Evolutionary conservation across 768 basidiomycete species (phyloP), one percentile per base, ranked within the genome.

Genomic region (Suillus sp.): DNA sequence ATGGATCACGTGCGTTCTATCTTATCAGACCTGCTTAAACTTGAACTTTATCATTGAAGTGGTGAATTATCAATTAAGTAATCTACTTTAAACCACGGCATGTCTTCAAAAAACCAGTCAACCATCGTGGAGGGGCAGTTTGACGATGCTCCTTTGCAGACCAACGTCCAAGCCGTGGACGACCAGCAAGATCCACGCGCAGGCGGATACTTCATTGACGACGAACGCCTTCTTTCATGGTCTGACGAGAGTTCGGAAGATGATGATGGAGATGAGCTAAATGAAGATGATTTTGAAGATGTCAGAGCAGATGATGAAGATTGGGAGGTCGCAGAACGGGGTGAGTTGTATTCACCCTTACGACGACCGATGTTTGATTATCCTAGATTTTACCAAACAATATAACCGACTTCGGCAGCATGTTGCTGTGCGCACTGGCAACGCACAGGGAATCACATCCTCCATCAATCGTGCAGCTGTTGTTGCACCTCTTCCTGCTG

Each of bases 391-490:
- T 70, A 99, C 97, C 38, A 99, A 99, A 77, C 95, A 98, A 70
- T 99, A 92, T 78, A 99, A 99, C 78, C 90, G 97, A 27, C 81
- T 99, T 35, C 81, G 91, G 57, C 96, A 98, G 74, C 93, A 98
- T 73, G 89, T 93, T 62, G 92, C 91, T 25, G 90, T 94, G 6
- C 88, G 88, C 42, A 85, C 86, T 20, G 91, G 92, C 2, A 86
- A 81, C 61, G 90, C 86, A 1, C 84, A 86, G 61, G 86, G 88
- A 14, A 73, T 80, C 7, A 71, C 80, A 1, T 89, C 89, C 6
- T 78, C 86, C 1, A 78, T 80, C 18, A 81, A 85, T 59, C 76
- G 79, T 5, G 75, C 78, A 10, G 68, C 80, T 10, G 72, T 85
- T 3, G 85, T 90, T 2, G 88, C 86, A 13, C 63, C 87, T 16